Evolutionary conservation across 768 basidiomycete genomes (phyloP).

Genomic region (Tricholoma terreum): DNA sequence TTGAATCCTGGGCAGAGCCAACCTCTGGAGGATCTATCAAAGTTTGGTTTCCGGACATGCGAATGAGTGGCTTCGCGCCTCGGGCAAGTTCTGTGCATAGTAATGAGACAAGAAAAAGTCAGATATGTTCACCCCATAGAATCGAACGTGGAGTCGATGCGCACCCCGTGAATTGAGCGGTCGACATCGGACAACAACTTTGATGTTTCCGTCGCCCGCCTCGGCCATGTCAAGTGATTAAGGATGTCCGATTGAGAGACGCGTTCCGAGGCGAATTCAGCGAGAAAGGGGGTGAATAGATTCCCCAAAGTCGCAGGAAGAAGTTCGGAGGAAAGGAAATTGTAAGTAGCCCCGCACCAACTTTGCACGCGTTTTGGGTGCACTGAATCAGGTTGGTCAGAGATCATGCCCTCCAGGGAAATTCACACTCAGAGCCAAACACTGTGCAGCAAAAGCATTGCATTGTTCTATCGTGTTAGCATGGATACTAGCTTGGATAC

Average conservation of each 20-base stretch:
- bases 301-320: neutral
- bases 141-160: conserved; percentile 22
- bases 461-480: too few species aligned
- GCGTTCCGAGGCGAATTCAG: neutral
- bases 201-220: conserved; percentile 84
- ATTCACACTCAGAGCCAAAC: too few species aligned
- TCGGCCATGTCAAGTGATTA: conserved; percentile 48
- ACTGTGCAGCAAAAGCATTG: too few species aligned
- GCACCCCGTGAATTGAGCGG: conserved; percentile 93
- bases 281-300: neutral
- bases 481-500: too few species aligned
- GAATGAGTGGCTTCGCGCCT: conserved; percentile 91
- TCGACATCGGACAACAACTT: conserved; percentile 92
- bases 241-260: neutral
- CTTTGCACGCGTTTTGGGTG: conserved; percentile 1
- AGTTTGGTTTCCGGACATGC: conserved; percentile 94
- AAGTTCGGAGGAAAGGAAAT: neutral
- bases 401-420: neutral
- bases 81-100: conserved; percentile 72
- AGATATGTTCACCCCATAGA: neutral
- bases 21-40: conserved; percentile 86
- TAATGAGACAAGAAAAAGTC: neutral
- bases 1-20: conserved; percentile 63
- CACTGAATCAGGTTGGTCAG: neutral
- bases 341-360: neutral